phyloP scores from a whole-genome alignment of 805 yeast species.

The Wickerhamiella shivajii region DNA sequence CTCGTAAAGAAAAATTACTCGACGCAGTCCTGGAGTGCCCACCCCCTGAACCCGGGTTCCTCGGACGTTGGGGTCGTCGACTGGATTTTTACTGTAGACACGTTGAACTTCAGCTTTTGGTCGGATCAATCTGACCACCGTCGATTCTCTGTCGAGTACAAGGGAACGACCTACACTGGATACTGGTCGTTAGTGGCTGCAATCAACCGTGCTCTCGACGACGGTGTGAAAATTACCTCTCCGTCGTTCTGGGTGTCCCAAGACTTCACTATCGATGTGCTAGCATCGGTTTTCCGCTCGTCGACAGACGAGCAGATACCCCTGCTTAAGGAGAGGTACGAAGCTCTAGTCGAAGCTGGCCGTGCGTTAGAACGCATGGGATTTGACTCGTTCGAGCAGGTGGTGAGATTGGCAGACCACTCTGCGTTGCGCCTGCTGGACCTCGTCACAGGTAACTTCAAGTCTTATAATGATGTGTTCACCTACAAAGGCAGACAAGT shows the following conservation, averaged over 20 bases:
- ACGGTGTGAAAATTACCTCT: slow-evolving; percentile 26
- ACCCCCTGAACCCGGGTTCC: slow-evolving; percentile 24
- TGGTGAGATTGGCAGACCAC: slow-evolving; percentile 18
- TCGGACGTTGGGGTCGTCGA: slow-evolving; percentile 15
- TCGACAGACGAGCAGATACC: slow-evolving; percentile 24
- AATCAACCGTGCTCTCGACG: slow-evolving; percentile 29
- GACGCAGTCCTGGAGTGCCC: slow-evolving; percentile 26
- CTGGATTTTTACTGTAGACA: slow-evolving; percentile 31
- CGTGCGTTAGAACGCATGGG: slow-evolving; percentile 14
- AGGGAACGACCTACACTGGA: slow-evolving; percentile 27
- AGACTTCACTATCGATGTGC: slow-evolving; percentile 18
- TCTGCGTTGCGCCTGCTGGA: slow-evolving; percentile 25
- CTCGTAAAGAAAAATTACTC: slow-evolving; percentile 23
- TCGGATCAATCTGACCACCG: slow-evolving; percentile 24
- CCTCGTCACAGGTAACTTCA: slow-evolving; percentile 19
- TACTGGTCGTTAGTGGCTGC: slow-evolving; percentile 34
- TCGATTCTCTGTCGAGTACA: slow-evolving; percentile 25
- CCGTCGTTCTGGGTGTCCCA: slow-evolving; percentile 25
- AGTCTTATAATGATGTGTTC: slow-evolving; percentile 25
- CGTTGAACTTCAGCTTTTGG: slow-evolving; percentile 33
- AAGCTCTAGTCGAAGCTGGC: slow-evolving; percentile 28
- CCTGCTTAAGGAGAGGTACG: slow-evolving; percentile 23
- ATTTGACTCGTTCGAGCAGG: slow-evolving; percentile 15
- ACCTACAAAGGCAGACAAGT: slow-evolving; percentile 22
- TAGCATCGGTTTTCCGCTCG: slow-evolving; percentile 23